phyloP scores from a whole-genome alignment of 179 eudicot species.

The Beta macrorhiza region DNA sequence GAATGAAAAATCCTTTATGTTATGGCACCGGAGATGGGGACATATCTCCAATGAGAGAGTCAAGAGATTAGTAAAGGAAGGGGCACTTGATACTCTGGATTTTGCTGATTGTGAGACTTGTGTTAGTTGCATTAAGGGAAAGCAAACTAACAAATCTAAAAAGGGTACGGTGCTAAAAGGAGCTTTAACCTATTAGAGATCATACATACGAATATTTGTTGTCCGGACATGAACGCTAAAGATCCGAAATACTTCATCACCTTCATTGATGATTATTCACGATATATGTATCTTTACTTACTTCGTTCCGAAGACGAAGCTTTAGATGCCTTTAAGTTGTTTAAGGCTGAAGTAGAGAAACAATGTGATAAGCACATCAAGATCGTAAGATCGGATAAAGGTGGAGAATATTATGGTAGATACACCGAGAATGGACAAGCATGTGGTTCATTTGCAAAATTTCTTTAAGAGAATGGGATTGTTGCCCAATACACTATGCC shows the following conservation, averaged over 20 bases:
- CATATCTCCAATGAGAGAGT: background rate
- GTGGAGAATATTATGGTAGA: background rate
- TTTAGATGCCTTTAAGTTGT: slow-evolving; percentile 11
- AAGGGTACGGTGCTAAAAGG: too few relatives aligned
- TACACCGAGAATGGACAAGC: slow-evolving; percentile 19
- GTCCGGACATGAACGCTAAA: too few relatives aligned
- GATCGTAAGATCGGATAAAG: background rate
- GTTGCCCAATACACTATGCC: slow-evolving; percentile 11
- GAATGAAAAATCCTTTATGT: too few relatives aligned
- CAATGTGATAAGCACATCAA: slow-evolving; percentile 4
- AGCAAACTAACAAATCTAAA: background rate
- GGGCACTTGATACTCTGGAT: background rate
- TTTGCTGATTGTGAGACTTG: background rate
- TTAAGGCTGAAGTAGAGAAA: slow-evolving; percentile 17
- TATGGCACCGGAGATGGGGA: background rate
- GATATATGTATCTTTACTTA: too few relatives aligned
- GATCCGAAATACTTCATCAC: too few relatives aligned
- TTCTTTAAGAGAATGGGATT: slow-evolving; percentile 14
- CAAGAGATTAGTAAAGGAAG: background rate
- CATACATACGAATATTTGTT: too few relatives aligned
- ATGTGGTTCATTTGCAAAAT: background rate
- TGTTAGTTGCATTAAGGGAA: background rate
- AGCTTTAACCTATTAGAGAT: too few relatives aligned
- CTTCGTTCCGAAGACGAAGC: slow-evolving; percentile 8
- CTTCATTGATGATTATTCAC: too few relatives aligned